A percentile compares a stretch with the other conserved stretches of the same genome.
Evolutionary conservation across 176 grass and related monocot genomes (phyloP).

Genomic region (Dactylis glomerata): DNA sequence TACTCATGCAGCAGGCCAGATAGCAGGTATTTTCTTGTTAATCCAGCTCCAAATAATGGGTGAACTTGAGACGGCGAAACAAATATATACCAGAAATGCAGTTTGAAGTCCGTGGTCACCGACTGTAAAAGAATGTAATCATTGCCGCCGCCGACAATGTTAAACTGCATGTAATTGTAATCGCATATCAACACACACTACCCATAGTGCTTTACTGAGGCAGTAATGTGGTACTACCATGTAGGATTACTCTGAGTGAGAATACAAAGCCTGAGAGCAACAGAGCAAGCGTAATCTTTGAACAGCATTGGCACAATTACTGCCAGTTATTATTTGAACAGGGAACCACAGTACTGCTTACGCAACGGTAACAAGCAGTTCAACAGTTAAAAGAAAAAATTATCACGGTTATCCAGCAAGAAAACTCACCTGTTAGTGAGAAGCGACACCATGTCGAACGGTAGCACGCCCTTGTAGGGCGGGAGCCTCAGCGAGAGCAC

Average conservation of each 20-base stretch:
- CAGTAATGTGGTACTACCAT: not conserved
- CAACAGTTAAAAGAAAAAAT: not conserved
- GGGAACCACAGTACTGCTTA: no score
- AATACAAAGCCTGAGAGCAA: not conserved
- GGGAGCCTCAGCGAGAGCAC: slow-evolving; percentile 41
- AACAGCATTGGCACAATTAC: not conserved
- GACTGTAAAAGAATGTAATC: slow-evolving; percentile 72
- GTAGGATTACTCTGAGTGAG: not conserved
- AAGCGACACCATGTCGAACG: slow-evolving; percentile 57
- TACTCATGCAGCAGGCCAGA: not conserved
- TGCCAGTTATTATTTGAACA: not conserved
- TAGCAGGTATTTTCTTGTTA: not conserved
- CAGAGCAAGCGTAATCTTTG: not conserved
- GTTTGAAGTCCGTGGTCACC: slow-evolving; percentile 78
- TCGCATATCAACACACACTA: not conserved
- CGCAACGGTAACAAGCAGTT: not conserved
- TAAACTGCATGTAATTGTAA: slow-evolving; percentile 30
- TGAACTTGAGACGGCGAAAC: not conserved
- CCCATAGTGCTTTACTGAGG: not conserved
- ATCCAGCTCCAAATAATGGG: not conserved
- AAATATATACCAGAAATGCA: slow-evolving; percentile 59
- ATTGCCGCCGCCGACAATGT: slow-evolving; percentile 60
- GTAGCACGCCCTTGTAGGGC: slow-evolving; percentile 32
- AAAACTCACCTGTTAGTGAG: slow-evolving; percentile 60
- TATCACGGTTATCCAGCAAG: no score